Evolutionary conservation across 2,329 filamentous ascomycete genomes (phyloP), one percentile per base, ranked within the genome.

Genomic region (Cercospora canescens): DNA sequence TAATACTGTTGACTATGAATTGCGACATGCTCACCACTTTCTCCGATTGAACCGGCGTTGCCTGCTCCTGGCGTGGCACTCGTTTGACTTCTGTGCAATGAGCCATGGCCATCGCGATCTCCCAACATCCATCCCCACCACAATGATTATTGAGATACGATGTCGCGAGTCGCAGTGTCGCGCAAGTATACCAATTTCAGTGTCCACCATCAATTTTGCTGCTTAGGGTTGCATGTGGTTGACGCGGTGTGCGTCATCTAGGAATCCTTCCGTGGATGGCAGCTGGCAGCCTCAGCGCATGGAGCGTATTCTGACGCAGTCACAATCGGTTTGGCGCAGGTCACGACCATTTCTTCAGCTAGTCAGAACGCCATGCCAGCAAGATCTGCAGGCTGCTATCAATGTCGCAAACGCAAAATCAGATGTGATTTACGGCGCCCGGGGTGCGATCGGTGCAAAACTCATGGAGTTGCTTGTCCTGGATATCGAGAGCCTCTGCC

Each of bases 401-500:
- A 68, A 18, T 77, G 75, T 57, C 69, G 75, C 35, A 73, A 73
- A 62, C 69, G 75, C 21, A 77, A 76, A 63, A 74, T 77, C 39
- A 68, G 74, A 37, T 77, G 75, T 64, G 75, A 77, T 62, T 72
- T 74, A 58, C 69, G 57, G 9, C 68, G 75, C 11, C 75, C 75
- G 18, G 63, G 64, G 14, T 77, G 75, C 63, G 65, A 72, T 52
- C 70, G 73, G 21, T 76, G 75, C 67, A 70, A 67, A 16, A 75
- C 71, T 14, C 74, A 76, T 63, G 71, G 73, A 35, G 74, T 76
- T 21, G 55, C 66, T 5, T 77, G 75, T 64, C 70, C 72, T 9
- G 75, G 75, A n/a, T 77, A 77, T 52, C 65, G 74, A 16, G 64
- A 66, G 24, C 67, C 71, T 14, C 62, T 68, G 30, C 34, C 64